Conservation (phyloP, 1,284 basidiomycete species). For the Apiotrichum gamsii region DNA sequence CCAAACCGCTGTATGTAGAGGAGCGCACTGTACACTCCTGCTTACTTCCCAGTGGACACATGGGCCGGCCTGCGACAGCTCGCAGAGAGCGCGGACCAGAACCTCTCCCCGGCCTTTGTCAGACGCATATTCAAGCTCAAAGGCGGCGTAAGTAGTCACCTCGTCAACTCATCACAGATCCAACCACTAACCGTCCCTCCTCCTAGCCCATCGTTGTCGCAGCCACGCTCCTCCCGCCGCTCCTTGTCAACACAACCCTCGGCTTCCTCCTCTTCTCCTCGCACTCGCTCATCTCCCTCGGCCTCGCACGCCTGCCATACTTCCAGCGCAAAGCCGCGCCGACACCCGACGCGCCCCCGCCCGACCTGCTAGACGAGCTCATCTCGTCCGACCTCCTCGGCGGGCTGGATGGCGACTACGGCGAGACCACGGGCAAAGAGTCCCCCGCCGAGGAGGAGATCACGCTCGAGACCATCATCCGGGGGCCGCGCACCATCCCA, state of each 20-base stretch:
- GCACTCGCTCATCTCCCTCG: conserved; percentile 42
- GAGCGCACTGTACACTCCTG: no score
- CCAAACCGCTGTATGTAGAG: conserved; percentile 37
- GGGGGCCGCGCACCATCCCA: conserved; percentile 37
- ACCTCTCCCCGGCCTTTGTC: conserved; percentile 41
- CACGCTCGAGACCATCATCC: conserved; percentile 35
- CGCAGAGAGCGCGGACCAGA: conserved; percentile 42
- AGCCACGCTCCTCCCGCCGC: conserved; percentile 38
- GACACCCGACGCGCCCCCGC: background rate
- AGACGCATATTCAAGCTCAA: conserved; percentile 34
- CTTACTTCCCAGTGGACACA: conserved; percentile 36
- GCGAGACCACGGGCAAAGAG: background rate
- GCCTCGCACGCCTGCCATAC: conserved; percentile 36
- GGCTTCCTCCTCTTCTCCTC: conserved; percentile 46
- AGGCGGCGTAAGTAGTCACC: conserved; percentile 25
- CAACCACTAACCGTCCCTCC: background rate
- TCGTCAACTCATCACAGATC: no score
- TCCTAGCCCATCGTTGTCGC: conserved; percentile 22
- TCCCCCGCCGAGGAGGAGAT: conserved; percentile 32
- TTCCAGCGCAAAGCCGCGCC: conserved; percentile 16
- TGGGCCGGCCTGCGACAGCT: conserved; percentile 43
- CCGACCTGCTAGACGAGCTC: conserved; percentile 7
- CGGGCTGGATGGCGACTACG: conserved; percentile 16
- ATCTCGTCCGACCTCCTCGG: conserved; percentile 11
- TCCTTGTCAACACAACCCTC: conserved; percentile 43